These are phyloP conservation scores for Macrophomina phaseolina DNA, from an alignment of 2,329 filamentous ascomycete genomes.

Conservation along the genomic window DNA sequence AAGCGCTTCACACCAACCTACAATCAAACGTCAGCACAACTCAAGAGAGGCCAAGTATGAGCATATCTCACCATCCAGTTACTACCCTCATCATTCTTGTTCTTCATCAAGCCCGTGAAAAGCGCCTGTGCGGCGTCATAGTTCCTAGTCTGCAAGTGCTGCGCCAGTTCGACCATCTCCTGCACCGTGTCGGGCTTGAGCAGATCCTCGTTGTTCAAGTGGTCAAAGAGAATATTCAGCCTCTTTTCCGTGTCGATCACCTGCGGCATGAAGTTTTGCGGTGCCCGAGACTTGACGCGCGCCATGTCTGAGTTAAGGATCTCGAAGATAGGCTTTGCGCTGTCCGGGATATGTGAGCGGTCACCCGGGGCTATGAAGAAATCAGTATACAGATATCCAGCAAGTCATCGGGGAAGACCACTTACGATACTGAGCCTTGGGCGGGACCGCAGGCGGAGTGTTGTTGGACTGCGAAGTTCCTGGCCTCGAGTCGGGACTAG, in stretches of 20 bases:
- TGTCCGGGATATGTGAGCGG: slow-evolving; percentile 82
- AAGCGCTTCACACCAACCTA: slow-evolving; percentile 47
- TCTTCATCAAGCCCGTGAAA: slow-evolving; percentile 54
- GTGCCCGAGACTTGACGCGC: slow-evolving; percentile 83
- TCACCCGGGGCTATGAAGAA: slow-evolving; percentile 68
- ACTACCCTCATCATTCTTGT: slow-evolving; percentile 55
- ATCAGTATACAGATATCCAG: slow-evolving; percentile 32
- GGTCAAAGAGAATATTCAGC: slow-evolving; percentile 91
- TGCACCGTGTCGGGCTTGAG: slow-evolving; percentile 79
- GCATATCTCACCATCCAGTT: slow-evolving; percentile 56
- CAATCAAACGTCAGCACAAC: slow-evolving; percentile 21
- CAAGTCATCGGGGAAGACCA: slow-evolving; percentile 31
- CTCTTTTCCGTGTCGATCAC: slow-evolving; percentile 95
- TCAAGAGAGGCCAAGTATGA: slow-evolving; percentile 3
- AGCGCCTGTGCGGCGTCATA: slow-evolving; percentile 53
- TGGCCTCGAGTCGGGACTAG: slow-evolving; percentile 48
- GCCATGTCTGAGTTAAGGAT: slow-evolving; percentile 84
- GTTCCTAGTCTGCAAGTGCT: slow-evolving; percentile 47
- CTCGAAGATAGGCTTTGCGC: slow-evolving; percentile 79
- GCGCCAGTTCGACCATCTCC: slow-evolving; percentile 64
- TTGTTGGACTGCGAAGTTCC: slow-evolving; percentile 57
- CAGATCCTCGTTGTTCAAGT: slow-evolving; percentile 93
- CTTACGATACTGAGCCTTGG: slow-evolving; percentile 70
- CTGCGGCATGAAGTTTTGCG: slow-evolving; percentile 83
- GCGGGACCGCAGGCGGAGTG: slow-evolving; percentile 46